Evolutionary conservation across 306 rosid species (phyloP).

Genomic region (Morella rubra): DNA sequence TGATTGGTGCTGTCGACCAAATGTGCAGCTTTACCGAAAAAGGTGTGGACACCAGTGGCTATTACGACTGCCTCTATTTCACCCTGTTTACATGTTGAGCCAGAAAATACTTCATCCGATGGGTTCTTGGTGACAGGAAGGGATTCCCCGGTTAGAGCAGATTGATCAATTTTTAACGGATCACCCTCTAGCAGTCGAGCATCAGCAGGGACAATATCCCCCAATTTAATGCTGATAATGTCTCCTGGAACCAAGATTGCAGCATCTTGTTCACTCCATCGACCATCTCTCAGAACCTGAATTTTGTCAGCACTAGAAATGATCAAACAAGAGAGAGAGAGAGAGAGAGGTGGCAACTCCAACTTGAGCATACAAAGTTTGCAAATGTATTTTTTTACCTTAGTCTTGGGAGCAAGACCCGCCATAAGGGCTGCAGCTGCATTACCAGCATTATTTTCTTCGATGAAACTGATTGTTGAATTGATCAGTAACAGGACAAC

Average conservation of each 20-base stretch:
- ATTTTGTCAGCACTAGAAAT: conserved; percentile 24
- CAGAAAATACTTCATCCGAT: conserved; percentile 93
- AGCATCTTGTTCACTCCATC: conserved; percentile 96
- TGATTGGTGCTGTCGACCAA: conserved; percentile 96
- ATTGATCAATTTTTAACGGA: conserved; percentile 92
- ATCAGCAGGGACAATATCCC: conserved; percentile 97
- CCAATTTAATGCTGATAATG: conserved; percentile 90
- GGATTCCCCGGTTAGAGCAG: conserved; percentile 97
- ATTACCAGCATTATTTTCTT: conserved; percentile 97
- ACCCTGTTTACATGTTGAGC: conserved; percentile 96
- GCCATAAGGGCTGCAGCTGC: conserved; percentile 99
- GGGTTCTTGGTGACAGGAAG: conserved; percentile 92
- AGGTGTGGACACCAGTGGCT: conserved; percentile 99
- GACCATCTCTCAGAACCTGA: conserved; percentile 91
- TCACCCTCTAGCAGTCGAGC: conserved; percentile 99
- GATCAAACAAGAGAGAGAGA: conserved; percentile 9
- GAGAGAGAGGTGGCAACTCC: neutral
- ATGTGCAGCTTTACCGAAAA: conserved; percentile 98
- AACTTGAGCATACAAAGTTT: conserved; percentile 6
- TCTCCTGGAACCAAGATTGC: conserved; percentile 95
- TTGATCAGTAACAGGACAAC: conserved; percentile 68
- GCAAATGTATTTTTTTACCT: conserved; percentile 45
- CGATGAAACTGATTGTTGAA: conserved; percentile 93
- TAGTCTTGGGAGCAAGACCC: conserved; percentile 97
- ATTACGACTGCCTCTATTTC: conserved; percentile 97